Evolutionary conservation across 139 green algal species (phyloP).

Genomic region (Nannochloris sp.): DNA sequence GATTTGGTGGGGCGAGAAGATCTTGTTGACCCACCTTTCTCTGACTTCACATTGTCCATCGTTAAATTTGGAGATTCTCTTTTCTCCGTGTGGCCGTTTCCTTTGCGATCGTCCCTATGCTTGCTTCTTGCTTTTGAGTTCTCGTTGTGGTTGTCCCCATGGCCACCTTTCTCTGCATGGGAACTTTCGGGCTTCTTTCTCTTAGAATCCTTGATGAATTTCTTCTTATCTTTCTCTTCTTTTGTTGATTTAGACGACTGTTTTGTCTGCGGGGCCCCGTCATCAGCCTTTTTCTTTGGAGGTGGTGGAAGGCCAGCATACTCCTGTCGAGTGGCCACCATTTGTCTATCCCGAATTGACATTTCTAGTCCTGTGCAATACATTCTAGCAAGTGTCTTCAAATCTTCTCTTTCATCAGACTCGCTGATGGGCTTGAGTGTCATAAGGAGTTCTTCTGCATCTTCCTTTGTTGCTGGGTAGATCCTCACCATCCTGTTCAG

Average conservation of each 20-base stretch:
- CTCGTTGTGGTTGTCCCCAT: no score
- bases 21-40: no score
- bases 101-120: no score
- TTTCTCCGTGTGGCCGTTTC: no score
- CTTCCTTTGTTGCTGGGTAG: slow-evolving; percentile 6
- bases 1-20: no score
- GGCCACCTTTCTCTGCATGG: no score
- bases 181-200: no score
- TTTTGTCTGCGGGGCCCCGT: not conserved
- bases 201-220: not conserved
- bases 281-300: not conserved
- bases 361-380: slow-evolving; percentile 32
- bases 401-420: slow-evolving; percentile 34
- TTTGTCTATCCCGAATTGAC: slow-evolving; percentile 20
- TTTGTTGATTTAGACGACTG: slow-evolving; percentile 1
- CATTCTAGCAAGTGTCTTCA: slow-evolving; percentile 40
- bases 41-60: no score
- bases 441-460: not conserved
- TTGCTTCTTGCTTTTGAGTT: no score
- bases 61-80: no score
- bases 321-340: slow-evolving; percentile 22
- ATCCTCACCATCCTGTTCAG: slow-evolving; percentile 30
- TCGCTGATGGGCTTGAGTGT: slow-evolving; percentile 16
- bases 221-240: slow-evolving; percentile 1
- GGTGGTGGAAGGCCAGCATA: slow-evolving; percentile 22